phyloP scores from a whole-genome alignment of 2,329 filamentous ascomycete species.

The Dothistroma septosporum region DNA sequence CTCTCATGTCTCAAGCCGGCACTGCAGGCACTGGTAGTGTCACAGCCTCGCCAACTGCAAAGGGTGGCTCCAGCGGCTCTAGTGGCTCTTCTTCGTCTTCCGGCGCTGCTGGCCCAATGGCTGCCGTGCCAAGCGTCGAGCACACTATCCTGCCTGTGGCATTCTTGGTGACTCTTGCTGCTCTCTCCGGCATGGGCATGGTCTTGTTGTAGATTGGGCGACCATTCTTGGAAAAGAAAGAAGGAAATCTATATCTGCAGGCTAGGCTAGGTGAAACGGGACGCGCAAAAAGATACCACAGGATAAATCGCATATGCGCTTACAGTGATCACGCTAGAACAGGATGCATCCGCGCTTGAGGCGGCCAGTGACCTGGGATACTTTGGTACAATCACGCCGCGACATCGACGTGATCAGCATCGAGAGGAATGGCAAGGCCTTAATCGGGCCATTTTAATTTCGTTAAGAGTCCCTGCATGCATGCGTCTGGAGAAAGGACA shows the following conservation, averaged over 20 bases:
- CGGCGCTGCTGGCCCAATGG: constrained; percentile 23
- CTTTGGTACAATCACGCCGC: not conserved
- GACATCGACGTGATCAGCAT: not conserved
- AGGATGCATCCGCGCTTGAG: not conserved
- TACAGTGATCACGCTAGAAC: not conserved
- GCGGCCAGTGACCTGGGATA: not conserved
- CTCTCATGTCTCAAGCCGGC: constrained; percentile 60
- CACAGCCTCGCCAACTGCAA: constrained; percentile 44
- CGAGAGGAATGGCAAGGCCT: not conserved
- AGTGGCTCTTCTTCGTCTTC: constrained; percentile 17
- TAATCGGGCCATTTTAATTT: constrained; percentile 1
- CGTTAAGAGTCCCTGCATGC: not conserved
- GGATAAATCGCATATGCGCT: not conserved
- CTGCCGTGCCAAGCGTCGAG: constrained; percentile 17
- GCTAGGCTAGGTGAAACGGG: not conserved
- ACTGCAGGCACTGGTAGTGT: constrained; percentile 56
- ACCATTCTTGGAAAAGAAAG: not conserved
- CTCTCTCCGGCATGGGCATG: constrained; percentile 33
- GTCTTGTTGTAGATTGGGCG: constrained; percentile 27
- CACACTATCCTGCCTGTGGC: constrained; percentile 26
- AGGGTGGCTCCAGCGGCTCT: constrained; percentile 26
- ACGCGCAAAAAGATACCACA: constrained; percentile 2
- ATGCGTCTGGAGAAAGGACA: not conserved
- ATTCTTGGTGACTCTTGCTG: constrained; percentile 25
- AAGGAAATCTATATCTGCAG: not conserved